A percentile compares a stretch with the other conserved stretches of the same genome.
Evolutionary conservation across 2,329 filamentous ascomycete species (phyloP).

Genomic region (Fusarium clavum): DNA sequence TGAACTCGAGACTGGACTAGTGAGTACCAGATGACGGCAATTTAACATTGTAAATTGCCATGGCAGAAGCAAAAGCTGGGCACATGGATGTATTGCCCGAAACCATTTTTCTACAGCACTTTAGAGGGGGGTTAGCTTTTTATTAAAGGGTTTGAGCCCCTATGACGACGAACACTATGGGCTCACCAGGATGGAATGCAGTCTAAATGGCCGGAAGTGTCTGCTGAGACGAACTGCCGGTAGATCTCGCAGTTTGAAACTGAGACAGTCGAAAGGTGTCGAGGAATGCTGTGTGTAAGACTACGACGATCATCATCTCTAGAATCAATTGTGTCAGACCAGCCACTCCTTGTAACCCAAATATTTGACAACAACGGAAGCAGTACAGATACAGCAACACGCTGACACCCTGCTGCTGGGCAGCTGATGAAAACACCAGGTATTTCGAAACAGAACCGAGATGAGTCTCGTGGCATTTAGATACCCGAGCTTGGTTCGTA

Average conservation of each 20-base stretch:
- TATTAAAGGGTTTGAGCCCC: neutral
- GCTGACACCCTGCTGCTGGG: neutral
- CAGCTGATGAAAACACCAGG: neutral
- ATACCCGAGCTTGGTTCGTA: slow-evolving; percentile 1
- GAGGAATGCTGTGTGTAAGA: slow-evolving; percentile 23
- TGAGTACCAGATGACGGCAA: neutral
- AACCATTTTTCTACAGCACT: neutral
- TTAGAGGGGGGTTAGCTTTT: neutral
- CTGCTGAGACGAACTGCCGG: neutral
- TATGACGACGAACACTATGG: neutral
- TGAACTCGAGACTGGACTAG: neutral
- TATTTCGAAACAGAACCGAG: slow-evolving; percentile 35
- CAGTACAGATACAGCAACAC: neutral
- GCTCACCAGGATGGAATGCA: neutral
- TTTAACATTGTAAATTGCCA: neutral
- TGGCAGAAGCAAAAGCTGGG: neutral
- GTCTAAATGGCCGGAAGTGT: slow-evolving; percentile 1
- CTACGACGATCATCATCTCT: slow-evolving; percentile 1
- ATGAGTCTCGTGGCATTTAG: slow-evolving; percentile 20
- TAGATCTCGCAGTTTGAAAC: neutral
- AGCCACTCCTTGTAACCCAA: slow-evolving; percentile 1
- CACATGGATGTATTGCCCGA: neutral
- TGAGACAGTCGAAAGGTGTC: slow-evolving; percentile 13
- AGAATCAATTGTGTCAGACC: slow-evolving; percentile 10
- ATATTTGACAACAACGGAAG: neutral